phyloP scores from a whole-genome alignment of 2,329 filamentous ascomycete species.

The Penicillium sp. region DNA sequence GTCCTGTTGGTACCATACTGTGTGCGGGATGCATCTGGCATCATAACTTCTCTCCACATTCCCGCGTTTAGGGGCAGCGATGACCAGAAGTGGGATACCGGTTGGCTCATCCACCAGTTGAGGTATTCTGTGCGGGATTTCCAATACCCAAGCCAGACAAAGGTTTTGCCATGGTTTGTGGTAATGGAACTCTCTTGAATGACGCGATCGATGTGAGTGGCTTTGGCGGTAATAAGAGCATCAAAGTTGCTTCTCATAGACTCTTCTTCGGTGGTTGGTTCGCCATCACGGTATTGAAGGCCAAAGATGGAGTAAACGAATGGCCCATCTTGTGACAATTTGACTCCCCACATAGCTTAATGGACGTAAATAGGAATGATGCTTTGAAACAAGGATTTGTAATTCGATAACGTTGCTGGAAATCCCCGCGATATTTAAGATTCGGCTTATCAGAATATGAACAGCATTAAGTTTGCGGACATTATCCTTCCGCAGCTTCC shows the following conservation, averaged over 20 bases:
- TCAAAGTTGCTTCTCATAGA: constrained; percentile 1
- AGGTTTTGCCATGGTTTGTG: constrained; percentile 18
- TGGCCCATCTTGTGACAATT: constrained; percentile 1
- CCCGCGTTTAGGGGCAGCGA: constrained; percentile 9
- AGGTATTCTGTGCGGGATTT: constrained; percentile 3
- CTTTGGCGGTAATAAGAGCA: constrained; percentile 2
- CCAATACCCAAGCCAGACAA: constrained; percentile 19
- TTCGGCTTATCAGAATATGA: background rate
- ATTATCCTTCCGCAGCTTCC: background rate
- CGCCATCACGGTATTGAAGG: constrained; percentile 3
- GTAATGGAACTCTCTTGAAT: constrained; percentile 5
- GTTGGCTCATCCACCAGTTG: constrained; percentile 12
- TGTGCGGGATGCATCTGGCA: constrained; percentile 4
- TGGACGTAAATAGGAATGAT: background rate
- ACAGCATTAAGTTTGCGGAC: background rate
- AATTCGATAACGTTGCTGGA: background rate
- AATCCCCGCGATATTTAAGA: background rate
- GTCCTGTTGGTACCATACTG: constrained; percentile 14
- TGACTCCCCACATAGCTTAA: constrained; percentile 1
- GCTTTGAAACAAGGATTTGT: no score
- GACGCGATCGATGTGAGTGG: constrained; percentile 7
- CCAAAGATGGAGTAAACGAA: constrained; percentile 15
- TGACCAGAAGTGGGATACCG: constrained; percentile 14
- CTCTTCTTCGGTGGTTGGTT: background rate
- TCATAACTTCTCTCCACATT: constrained; percentile 20